These are phyloP conservation scores for Sutorius australiensis DNA, from an alignment of 768 basidiomycete species.

Conservation along the genomic window DNA sequence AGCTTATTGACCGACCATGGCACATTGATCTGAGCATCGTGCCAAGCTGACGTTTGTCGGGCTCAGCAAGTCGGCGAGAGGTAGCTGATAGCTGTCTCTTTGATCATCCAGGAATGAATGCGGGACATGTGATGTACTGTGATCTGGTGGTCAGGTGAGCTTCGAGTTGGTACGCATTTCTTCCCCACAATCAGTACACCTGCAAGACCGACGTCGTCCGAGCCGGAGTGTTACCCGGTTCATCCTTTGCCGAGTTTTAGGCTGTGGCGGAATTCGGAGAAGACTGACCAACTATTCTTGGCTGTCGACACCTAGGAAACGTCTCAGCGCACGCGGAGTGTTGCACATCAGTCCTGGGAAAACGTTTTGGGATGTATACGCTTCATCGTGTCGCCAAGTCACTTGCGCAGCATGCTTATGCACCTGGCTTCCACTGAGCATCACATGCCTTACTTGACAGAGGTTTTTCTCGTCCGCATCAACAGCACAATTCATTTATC, in stretches of 20 bases:
- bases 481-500: not conserved
- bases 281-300: not conserved
- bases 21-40: slow-evolving; percentile 21
- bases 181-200: not conserved
- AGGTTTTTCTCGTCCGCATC: not conserved
- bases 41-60: not conserved
- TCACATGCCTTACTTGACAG: not conserved
- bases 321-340: not conserved
- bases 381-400: not conserved
- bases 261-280: too few species aligned
- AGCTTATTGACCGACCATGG: slow-evolving; percentile 25
- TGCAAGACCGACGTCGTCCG: not conserved
- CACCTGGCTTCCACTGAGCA: not conserved
- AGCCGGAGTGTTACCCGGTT: not conserved
- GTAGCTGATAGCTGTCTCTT: not conserved
- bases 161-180: not conserved
- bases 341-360: not conserved
- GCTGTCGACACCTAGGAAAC: not conserved
- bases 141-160: slow-evolving; percentile 6
- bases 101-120: not conserved
- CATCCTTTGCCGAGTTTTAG: not conserved
- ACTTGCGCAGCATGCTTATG: not conserved
- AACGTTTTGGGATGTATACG: not conserved
- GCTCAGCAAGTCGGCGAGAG: not conserved
- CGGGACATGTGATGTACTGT: not conserved